These are phyloP conservation scores for Fraxinus platypoda DNA, from an alignment of 305 asterid genomes.

Conservation along the genomic window DNA sequence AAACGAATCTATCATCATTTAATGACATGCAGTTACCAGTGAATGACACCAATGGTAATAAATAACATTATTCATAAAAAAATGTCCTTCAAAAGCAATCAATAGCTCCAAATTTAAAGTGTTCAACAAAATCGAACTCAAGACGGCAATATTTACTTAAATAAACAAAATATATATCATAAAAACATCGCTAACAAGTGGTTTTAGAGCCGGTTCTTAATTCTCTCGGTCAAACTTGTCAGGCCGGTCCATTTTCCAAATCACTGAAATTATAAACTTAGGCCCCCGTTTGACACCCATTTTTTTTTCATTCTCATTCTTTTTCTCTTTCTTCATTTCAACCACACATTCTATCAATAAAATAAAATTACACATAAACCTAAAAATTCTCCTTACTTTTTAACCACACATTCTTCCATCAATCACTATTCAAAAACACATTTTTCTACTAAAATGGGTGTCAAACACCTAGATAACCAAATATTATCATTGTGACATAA, in stretches of 20 bases:
- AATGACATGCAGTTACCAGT: background rate
- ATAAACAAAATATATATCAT: background rate
- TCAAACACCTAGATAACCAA: too few relatives aligned
- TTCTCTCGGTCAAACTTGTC: background rate
- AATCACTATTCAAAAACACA: too few relatives aligned
- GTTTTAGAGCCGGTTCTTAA: background rate
- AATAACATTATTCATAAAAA: too few relatives aligned
- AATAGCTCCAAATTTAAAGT: background rate
- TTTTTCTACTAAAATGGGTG: too few relatives aligned
- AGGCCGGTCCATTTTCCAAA: background rate
- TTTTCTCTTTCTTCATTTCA: too few relatives aligned
- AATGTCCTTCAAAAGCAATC: background rate
- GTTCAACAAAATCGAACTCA: background rate
- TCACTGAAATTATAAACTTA: background rate
- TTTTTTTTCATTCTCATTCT: too few relatives aligned
- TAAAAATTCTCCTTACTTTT: too few relatives aligned
- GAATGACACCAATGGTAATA: background rate
- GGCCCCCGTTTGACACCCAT: too few relatives aligned
- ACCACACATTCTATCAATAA: too few relatives aligned
- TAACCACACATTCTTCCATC: too few relatives aligned
- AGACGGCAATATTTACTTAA: background rate
- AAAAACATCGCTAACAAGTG: background rate
- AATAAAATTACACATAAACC: too few relatives aligned
- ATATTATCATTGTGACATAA: background rate
- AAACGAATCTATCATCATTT: too few relatives aligned